Evolutionary conservation across 2,329 filamentous ascomycete species (phyloP).

Genomic region (Beauveria rudraprayagi): DNA sequence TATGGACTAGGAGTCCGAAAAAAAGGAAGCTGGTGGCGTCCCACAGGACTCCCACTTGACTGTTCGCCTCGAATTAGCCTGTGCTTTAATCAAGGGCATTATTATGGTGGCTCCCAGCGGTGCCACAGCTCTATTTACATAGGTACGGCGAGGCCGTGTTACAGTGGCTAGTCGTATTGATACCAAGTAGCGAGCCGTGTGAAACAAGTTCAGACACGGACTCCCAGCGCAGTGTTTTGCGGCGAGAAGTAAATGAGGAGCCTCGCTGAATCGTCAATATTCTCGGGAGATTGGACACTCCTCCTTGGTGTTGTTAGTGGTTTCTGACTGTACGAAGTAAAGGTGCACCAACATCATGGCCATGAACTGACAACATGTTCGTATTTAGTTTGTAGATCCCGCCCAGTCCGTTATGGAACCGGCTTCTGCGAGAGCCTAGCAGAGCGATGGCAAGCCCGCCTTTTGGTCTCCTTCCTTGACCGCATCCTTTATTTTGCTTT

Average conservation of each 20-base stretch:
- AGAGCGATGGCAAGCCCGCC: neutral
- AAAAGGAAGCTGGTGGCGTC: slow-evolving; percentile 3
- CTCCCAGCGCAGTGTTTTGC: neutral
- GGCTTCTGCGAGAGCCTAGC: neutral
- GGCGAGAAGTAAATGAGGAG: neutral
- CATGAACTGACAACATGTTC: neutral
- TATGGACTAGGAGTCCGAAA: neutral
- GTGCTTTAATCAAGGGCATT: neutral
- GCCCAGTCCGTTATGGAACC: neutral
- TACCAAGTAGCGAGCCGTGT: slow-evolving; percentile 1
- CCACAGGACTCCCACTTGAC: neutral
- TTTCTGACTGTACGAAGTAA: neutral
- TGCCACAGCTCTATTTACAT: neutral
- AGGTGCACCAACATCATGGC: neutral
- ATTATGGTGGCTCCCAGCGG: neutral
- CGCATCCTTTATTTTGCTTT: neutral
- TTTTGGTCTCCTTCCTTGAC: neutral
- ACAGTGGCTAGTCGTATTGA: neutral
- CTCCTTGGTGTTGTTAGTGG: neutral
- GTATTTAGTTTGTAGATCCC: neutral
- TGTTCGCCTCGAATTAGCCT: neutral
- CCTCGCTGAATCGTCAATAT: too few relatives aligned
- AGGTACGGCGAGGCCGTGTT: neutral
- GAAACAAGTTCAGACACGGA: slow-evolving; percentile 1
- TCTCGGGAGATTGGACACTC: neutral